These are phyloP conservation scores for Colletotrichum truncatum DNA, from an alignment of 2,329 filamentous ascomycete genomes.

Conservation along the genomic window DNA sequence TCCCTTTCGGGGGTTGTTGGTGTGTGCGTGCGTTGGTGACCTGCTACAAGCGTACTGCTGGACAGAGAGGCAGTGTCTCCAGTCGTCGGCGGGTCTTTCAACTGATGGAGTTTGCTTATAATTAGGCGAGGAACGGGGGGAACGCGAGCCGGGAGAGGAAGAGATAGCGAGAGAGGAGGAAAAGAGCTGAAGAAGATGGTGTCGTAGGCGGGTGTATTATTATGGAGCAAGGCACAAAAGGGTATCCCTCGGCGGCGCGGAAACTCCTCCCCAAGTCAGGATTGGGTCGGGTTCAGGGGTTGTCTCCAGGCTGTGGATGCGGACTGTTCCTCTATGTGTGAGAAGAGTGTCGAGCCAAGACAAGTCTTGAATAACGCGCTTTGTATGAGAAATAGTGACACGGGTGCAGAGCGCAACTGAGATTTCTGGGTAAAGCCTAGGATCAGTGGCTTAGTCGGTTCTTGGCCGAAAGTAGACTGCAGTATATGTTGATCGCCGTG, in stretches of 20 bases:
- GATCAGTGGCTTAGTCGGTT: not conserved
- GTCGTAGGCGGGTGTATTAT: not conserved
- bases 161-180: not conserved
- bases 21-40: not conserved
- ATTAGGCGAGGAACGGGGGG: constrained; percentile 3
- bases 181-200: not conserved
- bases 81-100: not conserved
- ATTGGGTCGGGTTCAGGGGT: not conserved
- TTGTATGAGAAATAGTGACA: not conserved
- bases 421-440: not conserved
- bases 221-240: not conserved
- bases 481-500: not conserved
- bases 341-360: not conserved
- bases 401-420: not conserved
- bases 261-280: not conserved
- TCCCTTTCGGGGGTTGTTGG: not conserved
- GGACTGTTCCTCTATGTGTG: not conserved
- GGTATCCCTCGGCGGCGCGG: not conserved
- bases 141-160: not conserved
- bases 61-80: not conserved
- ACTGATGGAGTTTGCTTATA: not conserved
- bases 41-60: not conserved
- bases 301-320: not conserved
- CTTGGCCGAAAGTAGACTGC: no score
- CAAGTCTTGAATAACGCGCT: not conserved